Percentiles rank a stretch among this genome's conserved stretches.
Conservation (phyloP, 208 protist species). For the Leptomonas pyrrhocoris region DNA sequence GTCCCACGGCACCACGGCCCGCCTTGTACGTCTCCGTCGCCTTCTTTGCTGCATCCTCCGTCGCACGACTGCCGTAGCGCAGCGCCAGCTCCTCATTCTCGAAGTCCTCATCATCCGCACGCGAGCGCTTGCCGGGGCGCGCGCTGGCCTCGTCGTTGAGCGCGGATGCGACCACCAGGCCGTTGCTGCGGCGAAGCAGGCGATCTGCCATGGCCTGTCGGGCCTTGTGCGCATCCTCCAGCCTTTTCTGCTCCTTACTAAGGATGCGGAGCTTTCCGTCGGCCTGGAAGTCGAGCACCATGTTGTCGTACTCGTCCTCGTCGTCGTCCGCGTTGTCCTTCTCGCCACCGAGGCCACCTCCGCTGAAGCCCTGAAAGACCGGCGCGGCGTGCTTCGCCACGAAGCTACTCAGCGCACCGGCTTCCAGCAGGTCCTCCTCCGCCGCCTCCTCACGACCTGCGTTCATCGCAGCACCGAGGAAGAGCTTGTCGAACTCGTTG, state of each 20-base stretch:
- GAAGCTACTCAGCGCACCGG: slow-evolving; percentile 78
- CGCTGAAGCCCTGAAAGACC: slow-evolving; percentile 33
- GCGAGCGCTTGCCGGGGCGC: slow-evolving; percentile 64
- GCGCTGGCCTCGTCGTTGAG: slow-evolving; percentile 58
- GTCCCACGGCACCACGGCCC: slow-evolving; percentile 27
- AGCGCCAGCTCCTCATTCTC: slow-evolving; percentile 84
- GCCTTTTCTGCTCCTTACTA: slow-evolving; percentile 67
- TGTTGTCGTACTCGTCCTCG: slow-evolving; percentile 72
- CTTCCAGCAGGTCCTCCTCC: slow-evolving; percentile 73
- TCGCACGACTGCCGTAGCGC: slow-evolving; percentile 67
- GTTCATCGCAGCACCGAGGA: slow-evolving; percentile 69
- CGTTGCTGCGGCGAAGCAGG: slow-evolving; percentile 58
- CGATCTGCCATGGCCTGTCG: slow-evolving; percentile 68
- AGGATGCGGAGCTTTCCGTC: slow-evolving; percentile 87
- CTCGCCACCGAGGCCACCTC: slow-evolving; percentile 16
- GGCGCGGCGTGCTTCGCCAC: slow-evolving; percentile 59
- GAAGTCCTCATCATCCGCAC: slow-evolving; percentile 74
- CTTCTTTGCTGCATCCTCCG: slow-evolving; percentile 48
- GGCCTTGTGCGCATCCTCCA: slow-evolving; percentile 50
- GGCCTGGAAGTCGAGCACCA: slow-evolving; percentile 78
- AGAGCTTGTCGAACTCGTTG: slow-evolving; percentile 85
- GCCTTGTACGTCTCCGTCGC: slow-evolving; percentile 33
- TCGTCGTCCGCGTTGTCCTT: slow-evolving; percentile 29
- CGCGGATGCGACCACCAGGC: slow-evolving; percentile 46
- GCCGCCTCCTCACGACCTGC: slow-evolving; percentile 55